Evolutionary conservation across 371 early-diverging fungal genomes (phyloP), one percentile per base, ranked within the genome.

Genomic region (Lichtheimia ramosa): DNA sequence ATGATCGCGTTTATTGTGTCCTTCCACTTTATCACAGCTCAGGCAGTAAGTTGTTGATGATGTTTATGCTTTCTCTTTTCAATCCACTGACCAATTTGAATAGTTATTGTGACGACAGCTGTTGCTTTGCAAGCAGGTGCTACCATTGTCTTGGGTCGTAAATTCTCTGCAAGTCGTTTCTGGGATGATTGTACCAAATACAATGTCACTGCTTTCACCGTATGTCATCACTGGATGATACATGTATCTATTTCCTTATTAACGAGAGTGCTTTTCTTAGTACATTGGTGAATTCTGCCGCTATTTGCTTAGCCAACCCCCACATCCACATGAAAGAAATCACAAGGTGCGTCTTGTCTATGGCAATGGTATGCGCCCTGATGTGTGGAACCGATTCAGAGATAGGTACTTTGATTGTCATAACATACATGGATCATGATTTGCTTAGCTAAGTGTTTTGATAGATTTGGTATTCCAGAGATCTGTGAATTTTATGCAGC

Each of bases 221-320:
- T 73, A 75, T 46, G 21, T 46, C n/a, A n/a, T 14, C 15, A 46
- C 5, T 5, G 10, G 0, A n/a, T 46, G 21, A 46, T 21, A 5
- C 46, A 8, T 46, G 0, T 46, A 5, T 16, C 46, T 5, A 46
- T n/a, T 46, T 18, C 21, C 7, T n/a, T 46, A 10, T 46, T 46
- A 46, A 46, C 51, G 12, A 21, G 1, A 14, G 14, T 8, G 15
- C 12, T 51, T 28, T 20, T 52, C 21, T 58, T 58, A 80, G 66
- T 87, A 89, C 56, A 85, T 89, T 67, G 90, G 90, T 10, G 90
- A 90, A 59, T 81, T 90, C 27, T 86, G 86, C 59, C 70, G 90
- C 54, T 90, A 89, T 62, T 69, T 90, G 20, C 62, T 84, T 18
- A 69, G 73, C 43, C 70, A 71, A 15, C 84, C 86, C 1, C 62